phyloP scores from a whole-genome alignment of 331 rosid species.

The Acacia concinna region DNA sequence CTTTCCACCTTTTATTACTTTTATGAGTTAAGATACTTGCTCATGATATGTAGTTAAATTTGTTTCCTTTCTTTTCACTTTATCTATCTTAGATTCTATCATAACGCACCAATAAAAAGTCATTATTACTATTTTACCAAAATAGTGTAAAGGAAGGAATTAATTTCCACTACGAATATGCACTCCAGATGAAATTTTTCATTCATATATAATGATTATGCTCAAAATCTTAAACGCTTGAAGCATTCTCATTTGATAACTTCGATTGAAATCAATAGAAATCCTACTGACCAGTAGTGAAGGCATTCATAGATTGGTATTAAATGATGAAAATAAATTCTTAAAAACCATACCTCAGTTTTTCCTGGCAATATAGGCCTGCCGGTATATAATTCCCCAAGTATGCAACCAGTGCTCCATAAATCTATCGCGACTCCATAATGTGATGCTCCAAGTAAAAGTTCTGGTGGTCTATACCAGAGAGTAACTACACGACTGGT shows the following conservation, averaged over 20 bases:
- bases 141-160: no score
- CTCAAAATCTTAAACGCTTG: neutral
- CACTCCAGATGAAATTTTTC: neutral
- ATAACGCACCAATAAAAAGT: neutral
- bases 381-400: slow-evolving; percentile 87
- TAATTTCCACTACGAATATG: neutral
- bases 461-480: slow-evolving; percentile 99
- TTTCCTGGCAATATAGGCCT: slow-evolving; percentile 97
- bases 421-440: slow-evolving; percentile 92
- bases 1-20: neutral
- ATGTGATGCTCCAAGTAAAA: slow-evolving; percentile 85
- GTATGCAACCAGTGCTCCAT: slow-evolving; percentile 96
- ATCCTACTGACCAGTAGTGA: neutral
- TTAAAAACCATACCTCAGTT: slow-evolving; percentile 71
- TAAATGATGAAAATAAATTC: slow-evolving; percentile 25
- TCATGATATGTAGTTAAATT: neutral
- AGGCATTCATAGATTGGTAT: slow-evolving; percentile 20
- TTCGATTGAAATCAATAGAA: neutral
- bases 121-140: neutral
- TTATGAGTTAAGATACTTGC: neutral
- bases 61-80: neutral
- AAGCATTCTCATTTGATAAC: slow-evolving; percentile 2
- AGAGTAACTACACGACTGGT: slow-evolving; percentile 95
- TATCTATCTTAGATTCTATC: neutral
- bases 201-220: neutral